A percentile compares a stretch with the other conserved stretches of the same genome.
Evolutionary conservation across 176 grass and related monocot genomes (phyloP).

Genomic region (Bolboschoenus planiculmis): DNA sequence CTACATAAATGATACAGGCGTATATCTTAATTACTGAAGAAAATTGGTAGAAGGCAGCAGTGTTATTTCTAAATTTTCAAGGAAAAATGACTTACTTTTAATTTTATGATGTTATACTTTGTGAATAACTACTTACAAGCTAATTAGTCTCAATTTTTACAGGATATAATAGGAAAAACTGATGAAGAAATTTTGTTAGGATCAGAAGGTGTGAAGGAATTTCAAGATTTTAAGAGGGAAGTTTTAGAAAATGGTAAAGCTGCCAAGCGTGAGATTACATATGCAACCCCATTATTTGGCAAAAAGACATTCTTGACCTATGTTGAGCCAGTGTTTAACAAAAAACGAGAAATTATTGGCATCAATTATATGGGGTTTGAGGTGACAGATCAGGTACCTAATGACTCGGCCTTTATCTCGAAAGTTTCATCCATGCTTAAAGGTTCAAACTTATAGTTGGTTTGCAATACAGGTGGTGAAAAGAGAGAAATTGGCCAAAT

Average conservation of each 20-base stretch:
- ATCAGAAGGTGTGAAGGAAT: constrained; percentile 62
- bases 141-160: constrained; percentile 22
- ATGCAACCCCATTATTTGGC: constrained; percentile 77
- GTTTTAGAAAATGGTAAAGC: constrained; percentile 55
- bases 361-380: constrained; percentile 95
- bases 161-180: constrained; percentile 97
- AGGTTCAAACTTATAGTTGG: constrained; percentile 30
- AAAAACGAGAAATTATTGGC: constrained; percentile 56
- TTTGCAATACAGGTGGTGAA: constrained; percentile 40
- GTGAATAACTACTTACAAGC: background rate
- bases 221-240: constrained; percentile 72
- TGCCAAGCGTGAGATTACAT: constrained; percentile 79
- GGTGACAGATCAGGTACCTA: constrained; percentile 76
- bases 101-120: background rate
- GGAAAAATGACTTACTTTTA: background rate
- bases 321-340: constrained; percentile 87
- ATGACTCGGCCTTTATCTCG: constrained; percentile 17
- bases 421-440: background rate
- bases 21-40: background rate
- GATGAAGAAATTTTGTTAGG: constrained; percentile 80
- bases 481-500: constrained; percentile 79
- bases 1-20: background rate
- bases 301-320: constrained; percentile 85
- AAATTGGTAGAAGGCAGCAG: background rate
- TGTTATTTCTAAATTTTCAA: background rate